Conservation (phyloP, 2,329 filamentous ascomycete genomes). For the Xylariaceae sp. region DNA sequence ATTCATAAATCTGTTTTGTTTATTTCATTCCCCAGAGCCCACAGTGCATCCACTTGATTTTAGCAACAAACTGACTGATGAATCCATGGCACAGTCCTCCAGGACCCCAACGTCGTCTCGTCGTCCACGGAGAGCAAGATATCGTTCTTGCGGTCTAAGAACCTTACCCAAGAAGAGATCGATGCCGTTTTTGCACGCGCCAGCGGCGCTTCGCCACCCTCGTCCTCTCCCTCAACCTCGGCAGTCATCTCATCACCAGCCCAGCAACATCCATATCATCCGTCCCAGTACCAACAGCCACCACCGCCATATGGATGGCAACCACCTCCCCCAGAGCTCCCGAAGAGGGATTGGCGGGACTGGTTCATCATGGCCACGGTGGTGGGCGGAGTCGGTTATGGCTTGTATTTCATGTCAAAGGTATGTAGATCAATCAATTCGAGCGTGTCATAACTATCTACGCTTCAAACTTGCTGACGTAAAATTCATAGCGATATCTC, state of each 20-base stretch:
- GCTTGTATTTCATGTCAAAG: slow-evolving; percentile 81
- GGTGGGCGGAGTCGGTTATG: slow-evolving; percentile 82
- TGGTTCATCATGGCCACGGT: slow-evolving; percentile 99
- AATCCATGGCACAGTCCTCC: slow-evolving; percentile 59
- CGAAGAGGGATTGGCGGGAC: slow-evolving; percentile 89
- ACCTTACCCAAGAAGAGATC: slow-evolving; percentile 93
- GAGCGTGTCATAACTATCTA: background rate
- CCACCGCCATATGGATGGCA: slow-evolving; percentile 53
- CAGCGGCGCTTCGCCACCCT: slow-evolving; percentile 50
- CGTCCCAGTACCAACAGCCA: slow-evolving; percentile 41
- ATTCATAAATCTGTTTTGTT: background rate
- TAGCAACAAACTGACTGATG: slow-evolving; percentile 17
- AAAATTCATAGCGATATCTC: slow-evolving; percentile 71
- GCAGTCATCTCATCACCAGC: slow-evolving; percentile 38
- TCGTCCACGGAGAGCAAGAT: slow-evolving; percentile 91
- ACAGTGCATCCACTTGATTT: background rate
- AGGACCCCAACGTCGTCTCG: slow-evolving; percentile 84
- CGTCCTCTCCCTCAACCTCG: slow-evolving; percentile 34
- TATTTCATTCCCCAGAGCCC: background rate
- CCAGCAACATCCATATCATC: slow-evolving; percentile 39
- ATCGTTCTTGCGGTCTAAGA: slow-evolving; percentile 92
- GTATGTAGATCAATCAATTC: slow-evolving; percentile 37
- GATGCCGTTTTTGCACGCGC: slow-evolving; percentile 74
- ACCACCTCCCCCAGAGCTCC: slow-evolving; percentile 51
- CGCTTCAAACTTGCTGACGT: slow-evolving; percentile 4